Evolutionary conservation across 495 filamentous ascomycete genomes (phyloP), one percentile per base, ranked within the genome.

Genomic region (Tuber melanosporum): DNA sequence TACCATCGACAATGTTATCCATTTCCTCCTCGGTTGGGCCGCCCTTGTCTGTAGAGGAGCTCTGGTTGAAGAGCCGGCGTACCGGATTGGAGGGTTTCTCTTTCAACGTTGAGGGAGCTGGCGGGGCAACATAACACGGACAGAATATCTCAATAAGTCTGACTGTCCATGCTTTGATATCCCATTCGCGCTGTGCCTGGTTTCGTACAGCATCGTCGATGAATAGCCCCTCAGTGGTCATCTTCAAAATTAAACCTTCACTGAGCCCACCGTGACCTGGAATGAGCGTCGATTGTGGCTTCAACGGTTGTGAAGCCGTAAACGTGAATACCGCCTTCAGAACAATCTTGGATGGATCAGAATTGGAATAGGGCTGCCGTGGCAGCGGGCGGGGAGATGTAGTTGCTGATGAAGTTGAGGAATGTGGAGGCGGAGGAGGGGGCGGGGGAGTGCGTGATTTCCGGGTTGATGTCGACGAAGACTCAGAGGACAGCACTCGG

Each of bases 121-220:
- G 82, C 15, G 82, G 78, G 22, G 81, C 75, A 22, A 78, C 78
- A 43, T 83, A 85, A 46, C 87, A 87, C 39, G 92, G 90, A 80
- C 91, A 94, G 90, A 93, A 94, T 84, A 98, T 91, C 87, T 99
- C 95, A 79, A 95, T 90, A 42, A 91, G 86, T 84, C 94, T 97
- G 85, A 99, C 88, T 19, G 93, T 97, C 95, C 95, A 98, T 26
- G 95, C 94, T 83, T 98, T 98, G 84, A 98, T 89, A 83, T 99
- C 95, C 96, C 96, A 99, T 85, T 98, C 96, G 71, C 95, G 89
- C 32, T 91, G 90, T 3, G 97, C 91, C 2, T 78, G 76, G 62
- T 90, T 90, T 26, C 94, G 90, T 52, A 97, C 86, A 80, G 97
- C 95, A 83, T 98, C 96, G 83, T 99, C 95, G 79, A 99, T 93